Evolutionary conservation across 2,329 filamentous ascomycete genomes (phyloP).

Genomic region (Venturia pyrina): DNA sequence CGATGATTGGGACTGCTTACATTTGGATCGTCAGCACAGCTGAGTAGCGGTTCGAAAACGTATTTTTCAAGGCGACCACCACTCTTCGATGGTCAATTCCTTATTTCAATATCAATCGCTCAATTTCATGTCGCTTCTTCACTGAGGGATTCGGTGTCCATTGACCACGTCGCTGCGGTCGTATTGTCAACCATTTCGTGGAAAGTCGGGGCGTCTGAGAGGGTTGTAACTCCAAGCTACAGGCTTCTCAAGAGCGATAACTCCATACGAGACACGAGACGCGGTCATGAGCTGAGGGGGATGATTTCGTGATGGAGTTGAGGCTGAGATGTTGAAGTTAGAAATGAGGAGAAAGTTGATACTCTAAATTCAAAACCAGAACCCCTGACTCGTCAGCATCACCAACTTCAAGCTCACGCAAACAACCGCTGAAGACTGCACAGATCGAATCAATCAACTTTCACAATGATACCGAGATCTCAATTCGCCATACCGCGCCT

Average conservation of each 20-base stretch:
- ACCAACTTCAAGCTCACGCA: background rate
- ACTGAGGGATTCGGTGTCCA: no score
- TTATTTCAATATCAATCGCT: no score
- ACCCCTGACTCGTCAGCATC: background rate
- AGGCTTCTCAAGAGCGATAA: background rate
- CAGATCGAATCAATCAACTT: background rate
- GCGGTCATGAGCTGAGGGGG: background rate
- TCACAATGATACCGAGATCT: background rate
- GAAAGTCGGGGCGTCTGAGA: background rate
- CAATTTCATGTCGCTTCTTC: no score
- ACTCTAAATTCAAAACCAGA: background rate
- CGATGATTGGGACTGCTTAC: background rate
- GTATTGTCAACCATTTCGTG: no score
- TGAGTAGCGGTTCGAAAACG: no score
- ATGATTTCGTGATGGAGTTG: background rate
- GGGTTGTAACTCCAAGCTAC: background rate
- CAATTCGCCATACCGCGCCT: background rate
- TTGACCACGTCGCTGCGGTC: no score
- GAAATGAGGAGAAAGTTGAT: background rate
- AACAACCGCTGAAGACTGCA: background rate
- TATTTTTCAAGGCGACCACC: no score
- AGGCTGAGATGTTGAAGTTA: background rate
- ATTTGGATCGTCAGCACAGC: background rate
- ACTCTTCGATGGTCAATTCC: no score
- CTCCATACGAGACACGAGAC: no score